These are phyloP conservation scores for Creolimax fragrantissima DNA, from an alignment of 78 protist genomes.

Conservation along the genomic window DNA sequence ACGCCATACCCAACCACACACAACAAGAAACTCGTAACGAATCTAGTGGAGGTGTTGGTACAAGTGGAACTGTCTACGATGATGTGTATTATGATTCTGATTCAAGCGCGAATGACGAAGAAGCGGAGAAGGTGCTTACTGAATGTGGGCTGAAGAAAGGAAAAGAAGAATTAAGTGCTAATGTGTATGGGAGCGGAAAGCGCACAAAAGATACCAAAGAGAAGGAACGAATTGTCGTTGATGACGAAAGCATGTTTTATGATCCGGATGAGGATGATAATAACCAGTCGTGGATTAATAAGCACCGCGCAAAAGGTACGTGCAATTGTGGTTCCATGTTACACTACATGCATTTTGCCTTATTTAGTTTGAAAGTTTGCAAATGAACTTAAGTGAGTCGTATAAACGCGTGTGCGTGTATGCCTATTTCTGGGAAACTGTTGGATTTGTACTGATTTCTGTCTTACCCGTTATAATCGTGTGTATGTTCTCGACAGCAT, in stretches of 20 bases:
- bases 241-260: neutral
- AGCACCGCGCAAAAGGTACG: neutral
- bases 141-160: too few relatives aligned
- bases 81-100: neutral
- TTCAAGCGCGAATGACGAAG: neutral
- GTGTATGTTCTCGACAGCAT: too few relatives aligned
- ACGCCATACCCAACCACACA: too few relatives aligned
- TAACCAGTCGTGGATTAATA: neutral
- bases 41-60: neutral
- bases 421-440: too few relatives aligned
- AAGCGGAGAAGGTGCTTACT: neutral
- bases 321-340: too few relatives aligned
- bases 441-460: too few relatives aligned
- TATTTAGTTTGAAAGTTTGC: too few relatives aligned
- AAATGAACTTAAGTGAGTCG: too few relatives aligned
- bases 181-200: neutral
- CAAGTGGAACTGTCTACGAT: neutral
- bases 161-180: neutral
- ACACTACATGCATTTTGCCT: too few relatives aligned
- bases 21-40: neutral
- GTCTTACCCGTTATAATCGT: too few relatives aligned
- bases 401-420: too few relatives aligned
- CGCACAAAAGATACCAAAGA: neutral
- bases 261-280: conserved; percentile 1
- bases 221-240: neutral